These are phyloP conservation scores for Rhododendron griersonianum DNA, from an alignment of 148 eudicot genomes.

Conservation along the genomic window DNA sequence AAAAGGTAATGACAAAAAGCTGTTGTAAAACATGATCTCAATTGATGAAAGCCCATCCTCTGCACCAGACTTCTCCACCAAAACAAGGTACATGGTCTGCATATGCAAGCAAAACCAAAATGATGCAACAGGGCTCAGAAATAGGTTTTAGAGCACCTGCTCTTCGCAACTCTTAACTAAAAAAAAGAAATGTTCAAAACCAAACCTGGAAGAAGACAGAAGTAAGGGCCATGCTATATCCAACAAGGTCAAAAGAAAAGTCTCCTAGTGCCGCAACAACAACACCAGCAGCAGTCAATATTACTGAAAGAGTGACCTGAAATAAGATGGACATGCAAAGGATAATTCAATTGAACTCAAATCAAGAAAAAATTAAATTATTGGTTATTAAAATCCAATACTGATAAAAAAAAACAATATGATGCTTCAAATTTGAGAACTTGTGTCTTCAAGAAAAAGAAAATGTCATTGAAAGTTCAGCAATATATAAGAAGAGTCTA, in stretches of 20 bases:
- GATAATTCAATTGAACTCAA: not conserved
- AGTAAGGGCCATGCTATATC: constrained; percentile 83
- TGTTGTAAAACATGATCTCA: constrained; percentile 96
- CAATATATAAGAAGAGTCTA: not conserved
- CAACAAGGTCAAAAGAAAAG: constrained; percentile 87
- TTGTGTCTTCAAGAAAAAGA: not conserved
- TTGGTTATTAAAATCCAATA: not conserved
- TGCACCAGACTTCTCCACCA: constrained; percentile 95
- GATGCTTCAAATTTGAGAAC: not conserved
- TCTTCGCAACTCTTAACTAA: not conserved
- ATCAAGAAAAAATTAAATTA: not conserved
- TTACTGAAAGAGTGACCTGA: constrained; percentile 86
- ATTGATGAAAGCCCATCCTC: constrained; percentile 94
- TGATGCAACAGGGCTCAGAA: not conserved
- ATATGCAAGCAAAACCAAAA: constrained; percentile 14
- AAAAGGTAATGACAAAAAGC: constrained; percentile 82
- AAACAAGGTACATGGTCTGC: constrained; percentile 98
- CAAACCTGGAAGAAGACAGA: constrained; percentile 92
- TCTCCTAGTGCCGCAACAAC: constrained; percentile 92
- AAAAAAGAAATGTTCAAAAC: not conserved
- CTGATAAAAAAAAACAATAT: not conserved
- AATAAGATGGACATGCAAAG: constrained; percentile 15
- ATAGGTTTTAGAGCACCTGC: constrained; percentile 1
- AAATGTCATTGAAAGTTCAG: not conserved
- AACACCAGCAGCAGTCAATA: constrained; percentile 88